These are phyloP conservation scores for Oryza australiensis DNA, from an alignment of 176 grass and related monocot species.

Conservation along the genomic window DNA sequence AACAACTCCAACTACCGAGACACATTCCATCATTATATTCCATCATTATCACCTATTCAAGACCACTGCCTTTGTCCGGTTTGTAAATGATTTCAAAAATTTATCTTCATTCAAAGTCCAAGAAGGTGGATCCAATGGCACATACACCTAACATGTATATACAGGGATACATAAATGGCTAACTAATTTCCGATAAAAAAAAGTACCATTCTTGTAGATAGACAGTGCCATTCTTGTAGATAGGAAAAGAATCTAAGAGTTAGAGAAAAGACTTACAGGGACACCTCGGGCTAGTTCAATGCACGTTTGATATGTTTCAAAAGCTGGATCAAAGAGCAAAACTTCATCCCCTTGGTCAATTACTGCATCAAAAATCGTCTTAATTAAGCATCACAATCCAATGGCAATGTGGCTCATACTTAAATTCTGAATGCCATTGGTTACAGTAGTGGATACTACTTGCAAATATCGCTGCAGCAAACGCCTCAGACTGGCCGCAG, in stretches of 20 bases:
- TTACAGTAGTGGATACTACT: conserved; percentile 31
- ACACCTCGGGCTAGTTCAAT: conserved; percentile 71
- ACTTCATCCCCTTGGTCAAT: conserved; percentile 84
- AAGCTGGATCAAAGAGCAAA: conserved; percentile 82
- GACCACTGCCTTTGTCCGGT: conserved; percentile 81
- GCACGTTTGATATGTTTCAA: conserved; percentile 82
- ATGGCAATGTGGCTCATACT: conserved; percentile 6
- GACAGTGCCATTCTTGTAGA: background rate
- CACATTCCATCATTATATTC: background rate
- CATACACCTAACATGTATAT: conserved; percentile 64
- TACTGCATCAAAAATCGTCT: conserved; percentile 34
- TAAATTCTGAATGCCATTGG: conserved; percentile 12
- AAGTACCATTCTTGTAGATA: background rate
- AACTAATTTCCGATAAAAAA: background rate
- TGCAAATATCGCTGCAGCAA: conserved; percentile 76
- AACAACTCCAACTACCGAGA: background rate
- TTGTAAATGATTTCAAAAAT: conserved; percentile 71
- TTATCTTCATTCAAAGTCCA: conserved; percentile 69
- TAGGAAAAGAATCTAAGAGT: background rate
- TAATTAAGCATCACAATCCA: background rate
- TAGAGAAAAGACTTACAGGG: conserved; percentile 52
- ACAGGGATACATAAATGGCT: background rate
- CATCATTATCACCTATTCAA: conserved; percentile 91
- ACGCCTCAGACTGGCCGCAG: conserved; percentile 86
- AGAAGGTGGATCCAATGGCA: conserved; percentile 73